Percentiles rank a stretch among this genome's conserved stretches.
Evolutionary conservation across 306 rosid genomes (phyloP).

Genomic region (Canavalia ensiformis): DNA sequence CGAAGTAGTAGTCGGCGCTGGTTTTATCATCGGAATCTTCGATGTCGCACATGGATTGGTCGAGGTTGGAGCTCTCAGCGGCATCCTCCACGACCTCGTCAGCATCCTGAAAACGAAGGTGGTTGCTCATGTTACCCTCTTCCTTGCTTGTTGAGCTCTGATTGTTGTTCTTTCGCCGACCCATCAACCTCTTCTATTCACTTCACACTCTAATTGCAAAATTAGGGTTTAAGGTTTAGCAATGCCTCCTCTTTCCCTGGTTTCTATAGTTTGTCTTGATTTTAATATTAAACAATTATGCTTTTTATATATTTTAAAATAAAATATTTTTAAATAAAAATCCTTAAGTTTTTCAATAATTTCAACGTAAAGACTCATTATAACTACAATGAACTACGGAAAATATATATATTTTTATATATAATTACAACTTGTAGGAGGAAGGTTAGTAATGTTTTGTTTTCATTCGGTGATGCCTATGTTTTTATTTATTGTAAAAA

Average conservation of each 20-base stretch:
- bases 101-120: slow-evolving; percentile 71
- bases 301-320: too few relatives aligned
- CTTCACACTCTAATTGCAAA: slow-evolving; percentile 21
- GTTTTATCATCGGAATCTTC: slow-evolving; percentile 80
- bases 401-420: too few relatives aligned
- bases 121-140: slow-evolving; percentile 48
- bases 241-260: neutral
- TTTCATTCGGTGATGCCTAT: too few relatives aligned
- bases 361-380: too few relatives aligned
- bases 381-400: too few relatives aligned
- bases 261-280: neutral
- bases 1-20: slow-evolving; percentile 98
- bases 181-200: slow-evolving; percentile 53
- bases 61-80: slow-evolving; percentile 72
- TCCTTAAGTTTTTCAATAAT: too few relatives aligned
- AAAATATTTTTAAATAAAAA: too few relatives aligned
- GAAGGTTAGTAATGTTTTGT: too few relatives aligned
- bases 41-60: slow-evolving; percentile 80
- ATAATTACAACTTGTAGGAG: too few relatives aligned
- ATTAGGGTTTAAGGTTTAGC: slow-evolving; percentile 52
- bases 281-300: neutral
- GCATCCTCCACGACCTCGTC: slow-evolving; percentile 67
- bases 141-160: slow-evolving; percentile 40
- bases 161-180: slow-evolving; percentile 67
- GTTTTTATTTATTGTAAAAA: too few relatives aligned